phyloP scores from a whole-genome alignment of 2,329 filamentous ascomycete genomes.

The Chaetomium strumarium region DNA sequence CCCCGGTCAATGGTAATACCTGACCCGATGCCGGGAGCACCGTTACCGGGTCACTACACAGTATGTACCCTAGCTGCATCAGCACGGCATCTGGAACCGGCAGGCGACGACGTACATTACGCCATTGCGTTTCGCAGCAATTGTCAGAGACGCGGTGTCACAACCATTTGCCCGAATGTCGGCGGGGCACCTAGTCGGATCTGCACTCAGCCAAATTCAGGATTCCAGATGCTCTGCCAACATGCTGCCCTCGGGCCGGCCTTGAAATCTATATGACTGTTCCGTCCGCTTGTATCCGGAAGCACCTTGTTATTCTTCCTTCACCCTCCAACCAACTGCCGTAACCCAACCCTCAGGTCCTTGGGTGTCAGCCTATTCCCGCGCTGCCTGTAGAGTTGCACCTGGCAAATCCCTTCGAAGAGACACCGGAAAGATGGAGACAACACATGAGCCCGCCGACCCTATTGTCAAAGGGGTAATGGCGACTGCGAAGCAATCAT shows the following conservation, averaged over 20 bases:
- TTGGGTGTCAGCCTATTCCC: neutral
- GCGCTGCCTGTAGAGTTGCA: neutral
- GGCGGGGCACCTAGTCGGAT: neutral
- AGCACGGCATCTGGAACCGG: too few species aligned
- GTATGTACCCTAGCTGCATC: neutral
- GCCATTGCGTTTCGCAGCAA: neutral
- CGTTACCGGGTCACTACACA: neutral
- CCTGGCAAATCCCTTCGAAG: neutral
- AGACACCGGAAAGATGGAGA: slow-evolving; percentile 19
- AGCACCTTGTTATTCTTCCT: too few species aligned
- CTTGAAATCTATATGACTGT: too few species aligned
- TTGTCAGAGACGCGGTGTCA: neutral
- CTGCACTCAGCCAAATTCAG: too few species aligned
- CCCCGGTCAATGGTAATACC: too few species aligned
- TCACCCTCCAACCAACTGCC: too few species aligned
- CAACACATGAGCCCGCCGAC: slow-evolving; percentile 50
- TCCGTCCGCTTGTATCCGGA: too few species aligned
- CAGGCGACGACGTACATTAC: neutral
- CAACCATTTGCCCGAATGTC: neutral
- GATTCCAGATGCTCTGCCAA: too few species aligned
- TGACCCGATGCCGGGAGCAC: neutral
- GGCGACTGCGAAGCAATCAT: slow-evolving; percentile 26
- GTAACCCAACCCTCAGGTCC: neutral
- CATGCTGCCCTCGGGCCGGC: too few species aligned
- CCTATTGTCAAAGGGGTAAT: slow-evolving; percentile 58